A percentile compares a stretch with the other conserved stretches of the same genome.
Conservation (phyloP, 1,139 yeast species). For the Arxiozyma telluris region DNA sequence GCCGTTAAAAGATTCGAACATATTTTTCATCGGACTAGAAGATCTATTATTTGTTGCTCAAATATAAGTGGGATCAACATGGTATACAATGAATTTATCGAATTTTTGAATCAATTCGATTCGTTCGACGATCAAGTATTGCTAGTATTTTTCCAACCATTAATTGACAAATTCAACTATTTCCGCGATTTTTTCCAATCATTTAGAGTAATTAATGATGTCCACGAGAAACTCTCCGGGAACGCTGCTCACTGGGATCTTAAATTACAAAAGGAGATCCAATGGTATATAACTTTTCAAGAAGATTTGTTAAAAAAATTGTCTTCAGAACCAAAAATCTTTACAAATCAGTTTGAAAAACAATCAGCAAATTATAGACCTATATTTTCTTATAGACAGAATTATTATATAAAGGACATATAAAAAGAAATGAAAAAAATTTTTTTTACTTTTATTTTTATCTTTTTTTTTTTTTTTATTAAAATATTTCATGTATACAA, state of each 20-base stretch:
- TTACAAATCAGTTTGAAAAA: background rate
- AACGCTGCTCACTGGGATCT: background rate
- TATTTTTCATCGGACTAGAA: background rate
- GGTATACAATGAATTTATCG: background rate
- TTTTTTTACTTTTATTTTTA: too few relatives aligned
- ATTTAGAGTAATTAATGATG: background rate
- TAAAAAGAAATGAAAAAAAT: too few relatives aligned
- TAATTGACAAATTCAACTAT: slow-evolving; percentile 2
- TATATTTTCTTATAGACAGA: slow-evolving; percentile 1
- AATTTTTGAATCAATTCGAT: slow-evolving; percentile 1
- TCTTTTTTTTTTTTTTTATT: too few relatives aligned
- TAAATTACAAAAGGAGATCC: background rate
- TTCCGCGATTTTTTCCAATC: slow-evolving; percentile 2
- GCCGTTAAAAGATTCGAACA: background rate
- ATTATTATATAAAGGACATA: background rate
- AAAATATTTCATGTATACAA: too few relatives aligned
- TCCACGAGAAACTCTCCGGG: background rate
- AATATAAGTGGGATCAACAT: background rate
- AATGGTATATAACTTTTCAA: slow-evolving; percentile 1
- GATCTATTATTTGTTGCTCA: background rate
- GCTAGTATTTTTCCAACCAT: background rate
- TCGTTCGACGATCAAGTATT: background rate
- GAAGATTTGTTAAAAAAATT: slow-evolving; percentile 5
- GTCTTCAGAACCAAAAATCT: background rate
- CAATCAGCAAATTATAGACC: slow-evolving; percentile 2